Evolutionary conservation across 352 stramenopile species (phyloP), one percentile per base, ranked within the genome.

Genomic region (Phytophthora constricta): DNA sequence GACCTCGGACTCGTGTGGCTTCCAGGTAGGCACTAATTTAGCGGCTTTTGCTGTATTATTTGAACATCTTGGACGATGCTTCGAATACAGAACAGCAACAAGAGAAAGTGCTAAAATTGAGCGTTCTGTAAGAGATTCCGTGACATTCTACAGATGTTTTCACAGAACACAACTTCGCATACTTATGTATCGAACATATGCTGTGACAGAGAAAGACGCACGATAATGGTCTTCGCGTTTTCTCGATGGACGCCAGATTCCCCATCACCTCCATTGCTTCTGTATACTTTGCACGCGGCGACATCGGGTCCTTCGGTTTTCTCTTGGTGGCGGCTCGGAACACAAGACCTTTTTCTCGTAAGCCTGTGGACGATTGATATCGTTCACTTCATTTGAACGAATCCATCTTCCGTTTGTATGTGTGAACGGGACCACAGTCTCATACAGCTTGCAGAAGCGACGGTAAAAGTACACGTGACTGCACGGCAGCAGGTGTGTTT

Each of bases 201-300:
- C n/a, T n/a, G n/a, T n/a, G n/a, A n/a, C n/a, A n/a, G n/a, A n/a
- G n/a, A n/a, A n/a, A n/a, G n/a, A n/a, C n/a, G n/a, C n/a, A n/a
- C n/a, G n/a, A n/a, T n/a, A n/a, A n/a, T n/a, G n/a, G n/a, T n/a
- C n/a, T n/a, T n/a, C n/a, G n/a, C n/a, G n/a, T n/a, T n/a, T n/a
- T n/a, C n/a, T n/a, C n/a, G n/a, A n/a, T n/a, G n/a, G 22, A 31
- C 5, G 45, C 45, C 20, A 52, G 37, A 52, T 25, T n/a, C 4
- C 10, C 45, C 45, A 52, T 52, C 17, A 52, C 20, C 16, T 34
- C 26, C 45, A 52, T 52, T 28, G 26, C 45, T 28, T 52, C 45
- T 22, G 20, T 19, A n/a, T 52, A 52, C 26, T 52, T 52, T 7
- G 45, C 26, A 8, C 20, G 22, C 7, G 45, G 45, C 5, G 45